Evolutionary conservation across 2,329 filamentous ascomycete genomes (phyloP).

Genomic region (Colletotrichum euphorbiae): DNA sequence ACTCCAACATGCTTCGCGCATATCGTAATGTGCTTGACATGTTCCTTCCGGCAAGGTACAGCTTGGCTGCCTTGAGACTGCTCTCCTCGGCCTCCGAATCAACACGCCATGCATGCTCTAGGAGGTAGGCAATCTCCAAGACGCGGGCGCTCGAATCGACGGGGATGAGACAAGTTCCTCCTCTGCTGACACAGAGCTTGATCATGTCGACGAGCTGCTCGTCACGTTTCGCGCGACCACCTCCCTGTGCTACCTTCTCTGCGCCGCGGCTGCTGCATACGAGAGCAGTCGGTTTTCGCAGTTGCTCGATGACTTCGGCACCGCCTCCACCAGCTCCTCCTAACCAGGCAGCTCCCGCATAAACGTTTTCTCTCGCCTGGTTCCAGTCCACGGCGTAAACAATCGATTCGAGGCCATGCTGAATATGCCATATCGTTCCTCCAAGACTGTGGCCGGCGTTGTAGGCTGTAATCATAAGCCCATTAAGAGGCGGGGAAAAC

Average conservation of each 20-base stretch:
- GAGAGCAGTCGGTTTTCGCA: constrained; percentile 92
- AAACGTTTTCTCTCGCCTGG: constrained; percentile 94
- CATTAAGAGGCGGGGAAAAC: constrained; percentile 89
- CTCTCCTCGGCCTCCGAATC: constrained; percentile 66
- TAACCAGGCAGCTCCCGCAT: constrained; percentile 93
- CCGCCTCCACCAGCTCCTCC: constrained; percentile 83
- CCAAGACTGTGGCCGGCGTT: constrained; percentile 96
- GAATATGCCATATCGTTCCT: constrained; percentile 98
- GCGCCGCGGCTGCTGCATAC: constrained; percentile 91
- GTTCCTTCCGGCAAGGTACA: constrained; percentile 89
- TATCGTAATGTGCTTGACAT: constrained; percentile 91
- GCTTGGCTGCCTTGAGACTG: constrained; percentile 64
- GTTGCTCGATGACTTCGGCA: constrained; percentile 90
- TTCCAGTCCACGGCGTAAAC: constrained; percentile 99
- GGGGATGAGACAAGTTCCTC: constrained; percentile 92
- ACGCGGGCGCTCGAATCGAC: constrained; percentile 96
- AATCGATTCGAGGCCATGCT: constrained; percentile 95
- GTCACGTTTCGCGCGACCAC: constrained; percentile 83
- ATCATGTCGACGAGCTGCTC: constrained; percentile 87
- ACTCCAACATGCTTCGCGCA: constrained; percentile 95
- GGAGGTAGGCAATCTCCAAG: constrained; percentile 88
- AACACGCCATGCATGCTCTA: constrained; percentile 91
- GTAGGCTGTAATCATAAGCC: constrained; percentile 94
- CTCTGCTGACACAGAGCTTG: constrained; percentile 79
- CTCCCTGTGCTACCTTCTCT: constrained; percentile 75